These are phyloP conservation scores for Penicillium sp. DNA, from an alignment of 2,329 filamentous ascomycete species.

Conservation along the genomic window DNA sequence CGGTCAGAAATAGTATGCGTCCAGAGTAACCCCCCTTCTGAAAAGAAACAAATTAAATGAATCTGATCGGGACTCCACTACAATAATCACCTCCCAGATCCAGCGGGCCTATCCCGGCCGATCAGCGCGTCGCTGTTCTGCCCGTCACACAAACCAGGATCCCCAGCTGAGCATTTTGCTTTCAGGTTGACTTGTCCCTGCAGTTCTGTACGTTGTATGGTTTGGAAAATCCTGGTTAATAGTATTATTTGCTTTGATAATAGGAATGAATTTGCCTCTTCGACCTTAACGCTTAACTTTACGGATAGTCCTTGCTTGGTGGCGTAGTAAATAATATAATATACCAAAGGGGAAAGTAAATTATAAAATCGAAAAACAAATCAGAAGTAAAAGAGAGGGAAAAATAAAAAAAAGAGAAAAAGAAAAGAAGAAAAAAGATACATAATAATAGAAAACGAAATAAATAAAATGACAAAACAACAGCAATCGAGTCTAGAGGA, in stretches of 20 bases:
- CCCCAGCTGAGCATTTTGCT: conserved; percentile 8
- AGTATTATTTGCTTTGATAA: not conserved
- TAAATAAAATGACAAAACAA: no score
- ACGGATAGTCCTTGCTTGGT: conserved; percentile 19
- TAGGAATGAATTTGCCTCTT: not conserved
- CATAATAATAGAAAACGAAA: no score
- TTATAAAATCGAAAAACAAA: not conserved
- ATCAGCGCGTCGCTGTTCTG: conserved; percentile 21
- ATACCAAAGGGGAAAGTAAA: not conserved
- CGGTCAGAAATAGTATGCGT: not conserved
- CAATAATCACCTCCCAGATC: conserved; percentile 8
- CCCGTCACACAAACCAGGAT: conserved; percentile 28
- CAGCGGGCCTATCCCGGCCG: conserved; percentile 22
- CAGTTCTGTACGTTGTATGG: not conserved
- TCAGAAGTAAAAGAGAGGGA: not conserved
- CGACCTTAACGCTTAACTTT: not conserved
- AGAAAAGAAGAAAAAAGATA: not conserved
- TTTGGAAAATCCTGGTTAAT: not conserved
- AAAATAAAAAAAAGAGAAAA: not conserved
- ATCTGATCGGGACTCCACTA: conserved; percentile 6
- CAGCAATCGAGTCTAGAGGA: conserved; percentile 12
- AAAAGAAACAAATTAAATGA: not conserved
- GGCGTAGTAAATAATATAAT: conserved; percentile 10
- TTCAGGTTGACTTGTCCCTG: not conserved
- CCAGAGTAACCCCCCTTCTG: not conserved